phyloP scores from a whole-genome alignment of 768 basidiomycete species.

The Suillus fuscotomentosus region DNA sequence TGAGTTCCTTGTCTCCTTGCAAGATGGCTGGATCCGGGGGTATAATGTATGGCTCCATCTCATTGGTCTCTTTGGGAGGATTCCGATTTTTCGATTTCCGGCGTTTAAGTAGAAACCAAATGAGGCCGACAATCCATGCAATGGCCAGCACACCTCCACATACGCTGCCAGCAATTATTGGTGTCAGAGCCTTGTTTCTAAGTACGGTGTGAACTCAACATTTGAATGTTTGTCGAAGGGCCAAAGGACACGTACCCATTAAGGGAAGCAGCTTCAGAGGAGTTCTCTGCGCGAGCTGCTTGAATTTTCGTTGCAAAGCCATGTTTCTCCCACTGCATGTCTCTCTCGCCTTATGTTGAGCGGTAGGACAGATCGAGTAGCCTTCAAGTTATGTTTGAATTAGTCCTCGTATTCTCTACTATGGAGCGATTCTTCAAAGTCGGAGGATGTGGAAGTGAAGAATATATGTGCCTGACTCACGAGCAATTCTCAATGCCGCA shows the following conservation, averaged over 20 bases:
- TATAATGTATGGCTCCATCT: constrained; percentile 49
- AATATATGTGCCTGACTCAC: neutral
- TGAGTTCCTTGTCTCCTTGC: constrained; percentile 45
- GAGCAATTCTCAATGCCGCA: neutral
- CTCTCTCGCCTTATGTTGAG: neutral
- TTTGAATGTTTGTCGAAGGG: neutral
- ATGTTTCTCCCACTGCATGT: neutral
- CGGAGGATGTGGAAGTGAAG: neutral
- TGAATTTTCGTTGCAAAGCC: neutral
- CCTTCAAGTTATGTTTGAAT: neutral
- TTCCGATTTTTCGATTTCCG: constrained; percentile 45
- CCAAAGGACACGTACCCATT: constrained; percentile 30
- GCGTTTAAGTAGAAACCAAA: constrained; percentile 56
- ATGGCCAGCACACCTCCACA: constrained; percentile 52
- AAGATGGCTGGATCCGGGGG: constrained; percentile 69
- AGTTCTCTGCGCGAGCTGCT: constrained; percentile 22
- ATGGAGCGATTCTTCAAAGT: neutral
- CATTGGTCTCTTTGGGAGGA: constrained; percentile 37
- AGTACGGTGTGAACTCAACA: neutral
- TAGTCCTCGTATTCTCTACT: neutral
- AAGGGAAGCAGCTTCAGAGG: constrained; percentile 40
- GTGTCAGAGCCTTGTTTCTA: constrained; percentile 56
- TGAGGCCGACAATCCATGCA: constrained; percentile 48
- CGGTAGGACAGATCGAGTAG: neutral
- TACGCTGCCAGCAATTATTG: constrained; percentile 58